A percentile compares a stretch with the other conserved stretches of the same genome.
Evolutionary conservation across 139 green algal species (phyloP).

Genomic region (Dunaliella sp.): DNA sequence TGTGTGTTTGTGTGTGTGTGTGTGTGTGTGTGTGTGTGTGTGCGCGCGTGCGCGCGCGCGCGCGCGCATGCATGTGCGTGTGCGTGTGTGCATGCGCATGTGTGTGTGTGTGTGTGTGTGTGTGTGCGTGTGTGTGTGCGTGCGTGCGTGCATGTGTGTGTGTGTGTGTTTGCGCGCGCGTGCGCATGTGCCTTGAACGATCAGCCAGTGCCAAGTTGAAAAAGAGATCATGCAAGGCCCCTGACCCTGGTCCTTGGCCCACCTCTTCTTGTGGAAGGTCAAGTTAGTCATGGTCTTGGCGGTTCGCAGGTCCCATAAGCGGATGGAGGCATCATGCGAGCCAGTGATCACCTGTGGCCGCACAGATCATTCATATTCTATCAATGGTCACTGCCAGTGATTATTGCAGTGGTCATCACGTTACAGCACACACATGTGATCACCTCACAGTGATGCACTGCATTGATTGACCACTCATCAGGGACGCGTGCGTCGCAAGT

Average conservation of each 20-base stretch:
- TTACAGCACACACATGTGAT: too few species aligned
- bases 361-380: too few species aligned
- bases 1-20: background rate
- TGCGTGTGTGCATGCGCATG: background rate
- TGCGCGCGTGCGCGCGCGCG: slow-evolving; percentile 25
- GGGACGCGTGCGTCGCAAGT: too few species aligned
- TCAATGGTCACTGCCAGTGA: too few species aligned
- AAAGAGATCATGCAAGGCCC: too few species aligned
- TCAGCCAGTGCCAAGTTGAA: too few species aligned
- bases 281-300: slow-evolving; percentile 83
- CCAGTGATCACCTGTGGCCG: slow-evolving; percentile 89
- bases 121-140: background rate
- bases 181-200: background rate
- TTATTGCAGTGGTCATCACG: too few species aligned
- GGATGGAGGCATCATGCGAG: slow-evolving; percentile 54
- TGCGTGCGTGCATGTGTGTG: background rate
- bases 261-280: slow-evolving; percentile 97
- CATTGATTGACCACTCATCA: too few species aligned
- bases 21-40: background rate
- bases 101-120: background rate
- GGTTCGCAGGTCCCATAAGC: slow-evolving; percentile 65
- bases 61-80: slow-evolving; percentile 47
- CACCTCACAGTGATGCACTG: too few species aligned
- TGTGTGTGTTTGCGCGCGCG: background rate
- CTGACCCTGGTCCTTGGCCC: too few species aligned